Base-by-base conservation (phyloP, 2,329 filamentous ascomycete species). In the Fusarium metavorans region DNA sequence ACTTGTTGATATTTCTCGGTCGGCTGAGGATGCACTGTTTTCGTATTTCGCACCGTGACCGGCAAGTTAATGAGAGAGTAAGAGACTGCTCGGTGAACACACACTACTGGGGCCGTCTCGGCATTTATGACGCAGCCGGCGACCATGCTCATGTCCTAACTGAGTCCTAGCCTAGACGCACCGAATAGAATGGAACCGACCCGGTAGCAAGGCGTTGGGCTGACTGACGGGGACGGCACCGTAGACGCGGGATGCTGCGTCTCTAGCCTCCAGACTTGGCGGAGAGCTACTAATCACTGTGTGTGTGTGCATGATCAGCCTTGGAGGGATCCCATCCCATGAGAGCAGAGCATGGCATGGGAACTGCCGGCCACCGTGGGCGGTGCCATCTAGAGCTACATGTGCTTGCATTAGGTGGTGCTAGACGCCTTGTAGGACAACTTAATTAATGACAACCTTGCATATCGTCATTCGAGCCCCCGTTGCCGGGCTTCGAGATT, bases 281-380 rank as follows among this genome's bases (percentile, higher is more conserved):
- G 30, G 52, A 59, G 57, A 50, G 45, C 54, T 68, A 62, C 54
- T 68, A 52, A 27, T 13, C 27, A 64, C 60, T 72, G 43, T 64
- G 57, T 70, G 57, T 70, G 61, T 57, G 57, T 75, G 58, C 52
- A 74, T 43, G 50, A 67, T 75, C 72, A 74, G 68, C 72, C 72
- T 75, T 75, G 72, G 62, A 71, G 71, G 70, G 66, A 73, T 70
- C 70, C 59, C 50, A 73, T 60, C 27, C 48, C 48, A 54, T 20
- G 48, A 32, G 27, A 54, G 27, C 18, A 54, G 35, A 66, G 65
- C 48, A 65, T 23, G 43, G 59, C 48, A 30, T 41, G 35, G 54
- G 61, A 74, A 72, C 72, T 74, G 61, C 72, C 72, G 65, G 68
- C 37, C 41, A 25, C 50, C 32, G 43, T 41, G 43, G 62, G 62